Evolutionary conservation across 192 early-diverging fungal species (phyloP), one percentile per base, ranked within the genome.

Genomic region (Tieghemiomyces parasiticus): DNA sequence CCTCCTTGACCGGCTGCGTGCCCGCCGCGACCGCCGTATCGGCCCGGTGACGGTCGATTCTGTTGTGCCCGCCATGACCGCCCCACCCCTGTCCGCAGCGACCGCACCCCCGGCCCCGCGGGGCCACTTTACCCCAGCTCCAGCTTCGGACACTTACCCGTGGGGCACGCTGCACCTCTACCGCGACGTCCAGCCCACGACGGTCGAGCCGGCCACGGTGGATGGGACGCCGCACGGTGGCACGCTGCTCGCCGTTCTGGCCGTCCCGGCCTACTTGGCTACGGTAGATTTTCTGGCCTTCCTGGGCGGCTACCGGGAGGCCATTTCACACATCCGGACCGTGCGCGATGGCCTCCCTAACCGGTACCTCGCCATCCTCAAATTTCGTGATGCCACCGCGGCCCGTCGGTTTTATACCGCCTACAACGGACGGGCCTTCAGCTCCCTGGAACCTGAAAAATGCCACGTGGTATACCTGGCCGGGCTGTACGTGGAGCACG

Each of bases 201-300:
- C 12, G 35, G n/a, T n/a, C n/a, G n/a, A n/a, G n/a, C n/a, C n/a
- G n/a, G 59, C 16, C 58, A 46, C 19, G 63, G 63, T 4, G 30
- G 24, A 20, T 52, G 24, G 20, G 2, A 52, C 22, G 12, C 50
- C 24, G 50, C 26, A 30, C 14, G 2, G 20, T 16, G 35, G 55
- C 22, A 25, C 28, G 33, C 3, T 80, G 20, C 67, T 96, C 4
- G 81, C 81, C 53, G 78, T 93, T 0, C 71, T 97, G 22, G 90
- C 88, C 30, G 89, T 97, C 2, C 95, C 95, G 0, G 75, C 81
- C 0, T 93, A 90, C 68, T 83, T 93, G 80, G 84, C 88, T 24
- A 77, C 92, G 6, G 81, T 85, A 4, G 95, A 97, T 68, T 89
- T 97, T 73, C 67, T 96, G 26, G 76, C 81, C 6, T 93, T 93